Base-by-base conservation (phyloP, 768 basidiomycete genomes). In the Clathrus columnatus region DNA sequence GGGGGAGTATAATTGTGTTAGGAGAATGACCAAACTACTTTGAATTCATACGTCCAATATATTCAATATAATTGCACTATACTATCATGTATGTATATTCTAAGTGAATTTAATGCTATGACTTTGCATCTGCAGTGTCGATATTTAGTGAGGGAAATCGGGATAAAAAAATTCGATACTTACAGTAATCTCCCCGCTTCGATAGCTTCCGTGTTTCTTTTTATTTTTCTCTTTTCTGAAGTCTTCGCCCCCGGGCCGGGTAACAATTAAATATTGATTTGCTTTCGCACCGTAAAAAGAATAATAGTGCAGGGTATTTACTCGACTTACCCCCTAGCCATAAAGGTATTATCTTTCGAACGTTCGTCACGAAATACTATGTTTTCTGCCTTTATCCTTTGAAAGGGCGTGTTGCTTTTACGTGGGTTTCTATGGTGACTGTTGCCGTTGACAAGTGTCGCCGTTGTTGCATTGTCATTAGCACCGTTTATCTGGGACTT, bases 141-240 rank as follows among this genome's bases (percentile, higher is more conserved):
- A 57, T 21, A 45, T 52, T 26, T 56, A 45, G 27, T 16, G 50
- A 30, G 36, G 17, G 14, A 48, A 56, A 23, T 27, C 11, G 29
- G 29, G 32, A 49, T 18, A 26, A 56, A 57, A 36, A 4, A 32
- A 27, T 26, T 47, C 21, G 8, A 11, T 10, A 69, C 80, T 67
- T 61, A 94, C 91, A 48, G 93, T 95, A 58, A 99, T 99, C 65
- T 94, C 90, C 36, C 95, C 95, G 11, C 95, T 93, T 45, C 81
- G 80, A 70, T 97, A 97, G 58, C 86, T 91, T 2, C 93, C 95
- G 62, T 87, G 76, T 73, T 99, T 99, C 74, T 98, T 98, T 81
- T 98, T 99, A 73, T 96, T 97, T 72, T 99, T 99, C 77, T 96
- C 95, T 70, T 98, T 99, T 53, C 92, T 80, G 76, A 99, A 99